Base-by-base conservation (phyloP, 495 filamentous ascomycete species). In the Symbiotaphrina buchneri region DNA sequence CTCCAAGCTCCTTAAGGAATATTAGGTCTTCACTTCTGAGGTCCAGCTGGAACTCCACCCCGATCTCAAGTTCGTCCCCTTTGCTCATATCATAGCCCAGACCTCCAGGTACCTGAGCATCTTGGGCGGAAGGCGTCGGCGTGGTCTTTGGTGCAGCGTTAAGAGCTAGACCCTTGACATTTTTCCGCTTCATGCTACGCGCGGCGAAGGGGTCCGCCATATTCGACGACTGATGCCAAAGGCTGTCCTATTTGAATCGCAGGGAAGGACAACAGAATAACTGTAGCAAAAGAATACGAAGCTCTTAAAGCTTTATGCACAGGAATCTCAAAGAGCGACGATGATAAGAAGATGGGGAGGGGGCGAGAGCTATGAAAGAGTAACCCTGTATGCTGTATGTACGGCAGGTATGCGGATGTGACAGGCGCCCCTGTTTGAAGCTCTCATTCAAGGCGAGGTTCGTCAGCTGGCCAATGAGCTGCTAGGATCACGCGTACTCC, bases 161-260 rank as follows among this genome's bases (percentile, higher is more conserved):
- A 42, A 95, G 55, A 31, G 75, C 79, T 11, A 97, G 71, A n/a
- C 84, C 87, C 51, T 92, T 95, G 50, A 84, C 68, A 48, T 94
- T 97, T 65, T 94, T 93, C 56, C 85, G 74, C 68, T 91, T 93
- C 64, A 97, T 67, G 30, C 90, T 83, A 56, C 78, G 74, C 45
- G 74, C 68, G 44, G 84, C 74, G 47, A 94, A 90, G 43, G 58
- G 52, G 52, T 90, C 84, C 39, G 75, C 61, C 82, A 91, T 92
- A 56, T 45, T 55, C 49, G 37, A 41, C 36, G 36, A n/a, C n/a
- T n/a, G n/a, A n/a, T n/a, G n/a, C n/a, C n/a, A n/a, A n/a, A 34
- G 30, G 41, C 38, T 33, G 22, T 32, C 27, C 38, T 34, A 32
- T 34, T 36, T 34, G 29, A 32, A 35, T 14, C 20, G 35, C 38